Base-by-base conservation (phyloP, 1,284 basidiomycete species). In the Porodaedalea pini region DNA sequence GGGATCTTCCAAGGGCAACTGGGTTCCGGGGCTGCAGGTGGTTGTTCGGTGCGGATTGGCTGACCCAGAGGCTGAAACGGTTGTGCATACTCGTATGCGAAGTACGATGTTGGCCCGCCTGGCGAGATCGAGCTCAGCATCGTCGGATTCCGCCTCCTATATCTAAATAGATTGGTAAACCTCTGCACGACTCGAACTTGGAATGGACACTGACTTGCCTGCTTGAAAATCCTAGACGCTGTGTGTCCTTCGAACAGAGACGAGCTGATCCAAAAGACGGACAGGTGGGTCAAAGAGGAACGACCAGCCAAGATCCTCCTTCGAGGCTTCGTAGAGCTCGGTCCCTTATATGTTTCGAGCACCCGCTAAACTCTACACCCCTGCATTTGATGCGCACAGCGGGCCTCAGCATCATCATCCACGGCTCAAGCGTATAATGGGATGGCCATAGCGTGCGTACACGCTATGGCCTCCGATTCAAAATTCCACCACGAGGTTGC, bases 371-470 rank as follows among this genome's bases (percentile, higher is more conserved):
- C 11, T 19, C 25, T 19, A n/a, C 10, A 17, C 37, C 27, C 23
- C n/a, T 37, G 23, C 40, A 29, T 19, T 17, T 17, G 13, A 17
- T 43, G n/a, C 11, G n/a, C 4, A 4, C 17, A 21, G 25, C 11
- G 21, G 34, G 34, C 34, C 19, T 17, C 23, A n/a, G 19, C 32
- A 37, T n/a, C 34, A 40, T 51, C 34, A 51, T 36, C 23, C 25
- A 19, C 23, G 50, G 34, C 34, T 34, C 32, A 19, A 27, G 50
- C 50, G 11, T 39, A 40, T 11, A 51, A 37, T 37, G 19, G 50
- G 17, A n/a, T 21, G 50, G 50, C 50, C 50, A 39, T 39, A 51
- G 50, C 50, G 50, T 51, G 50, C 34, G 50, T 10, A 13, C 50
- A 27, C 36, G 50, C 50, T 39, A 23, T 39, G 50, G 50, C 50